phyloP scores from a whole-genome alignment of 176 grass and related monocot genomes.

The Ensete ventricosum region DNA sequence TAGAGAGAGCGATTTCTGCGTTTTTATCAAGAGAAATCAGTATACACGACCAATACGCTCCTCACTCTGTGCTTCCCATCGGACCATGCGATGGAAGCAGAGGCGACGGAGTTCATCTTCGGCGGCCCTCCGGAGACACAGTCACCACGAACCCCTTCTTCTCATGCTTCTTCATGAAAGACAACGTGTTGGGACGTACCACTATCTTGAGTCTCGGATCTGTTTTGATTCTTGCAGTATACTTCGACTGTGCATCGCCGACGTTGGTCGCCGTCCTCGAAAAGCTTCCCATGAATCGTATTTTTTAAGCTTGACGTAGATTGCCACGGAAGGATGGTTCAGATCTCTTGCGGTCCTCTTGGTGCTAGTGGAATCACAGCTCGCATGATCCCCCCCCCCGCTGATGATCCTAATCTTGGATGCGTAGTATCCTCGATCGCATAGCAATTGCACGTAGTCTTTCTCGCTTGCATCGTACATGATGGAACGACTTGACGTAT shows the following conservation, averaged over 20 bases:
- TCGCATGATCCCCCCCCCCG: background rate
- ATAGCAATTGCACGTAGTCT: constrained; percentile 32
- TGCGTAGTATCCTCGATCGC: constrained; percentile 32
- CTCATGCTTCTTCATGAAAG: constrained; percentile 4
- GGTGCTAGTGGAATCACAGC: background rate
- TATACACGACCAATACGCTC: background rate
- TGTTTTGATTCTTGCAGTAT: background rate
- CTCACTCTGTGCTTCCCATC: constrained; percentile 8
- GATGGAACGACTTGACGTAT: too few species aligned
- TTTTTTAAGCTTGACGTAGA: background rate
- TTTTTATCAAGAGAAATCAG: background rate
- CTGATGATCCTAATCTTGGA: constrained; percentile 22
- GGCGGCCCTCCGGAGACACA: background rate
- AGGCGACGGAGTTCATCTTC: background rate
- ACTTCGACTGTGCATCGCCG: constrained; percentile 13
- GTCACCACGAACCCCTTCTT: background rate
- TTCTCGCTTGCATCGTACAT: background rate
- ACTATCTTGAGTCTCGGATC: background rate
- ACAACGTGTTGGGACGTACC: constrained; percentile 13
- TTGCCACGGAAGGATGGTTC: constrained; percentile 47
- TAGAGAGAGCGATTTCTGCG: too few species aligned
- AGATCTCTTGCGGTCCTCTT: constrained; percentile 1
- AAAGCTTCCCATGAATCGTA: constrained; percentile 14
- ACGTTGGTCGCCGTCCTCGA: constrained; percentile 40
- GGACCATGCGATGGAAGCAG: constrained; percentile 2